Conservation (phyloP, 1,284 basidiomycete species). For the Fistulinella staudtii region DNA sequence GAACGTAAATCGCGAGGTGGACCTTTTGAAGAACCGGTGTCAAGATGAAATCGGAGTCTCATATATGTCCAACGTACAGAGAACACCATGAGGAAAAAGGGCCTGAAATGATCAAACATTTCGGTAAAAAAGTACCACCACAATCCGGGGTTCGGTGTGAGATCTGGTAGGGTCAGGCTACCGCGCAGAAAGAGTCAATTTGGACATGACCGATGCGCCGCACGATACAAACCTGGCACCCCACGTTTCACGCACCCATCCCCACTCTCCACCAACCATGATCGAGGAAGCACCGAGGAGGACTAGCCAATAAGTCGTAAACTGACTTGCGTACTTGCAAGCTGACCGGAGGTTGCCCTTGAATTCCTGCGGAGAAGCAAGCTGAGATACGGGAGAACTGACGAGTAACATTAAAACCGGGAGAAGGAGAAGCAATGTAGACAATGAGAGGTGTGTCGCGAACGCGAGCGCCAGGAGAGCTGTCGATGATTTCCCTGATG, state of each 20-base stretch:
- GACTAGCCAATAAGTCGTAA: conserved; percentile 44
- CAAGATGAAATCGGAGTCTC: background rate
- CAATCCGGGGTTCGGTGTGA: conserved; percentile 91
- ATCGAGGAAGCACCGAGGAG: conserved; percentile 36
- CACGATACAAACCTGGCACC: conserved; percentile 66
- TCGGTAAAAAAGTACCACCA: conserved; percentile 99
- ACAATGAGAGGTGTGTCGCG: conserved; percentile 66
- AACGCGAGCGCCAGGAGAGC: conserved; percentile 66
- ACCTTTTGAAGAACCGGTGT: conserved; percentile 48
- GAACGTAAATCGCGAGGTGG: conserved; percentile 82
- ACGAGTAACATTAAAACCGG: conserved; percentile 67
- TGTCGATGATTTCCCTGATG: conserved; percentile 50
- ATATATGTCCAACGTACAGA: conserved; percentile 47
- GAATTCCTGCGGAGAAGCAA: conserved; percentile 56
- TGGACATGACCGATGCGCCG: background rate
- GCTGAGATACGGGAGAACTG: conserved; percentile 54
- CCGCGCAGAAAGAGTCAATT: conserved; percentile 1
- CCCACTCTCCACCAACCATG: conserved; percentile 52
- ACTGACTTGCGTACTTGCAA: conserved; percentile 45
- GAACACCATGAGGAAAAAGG: conserved; percentile 96
- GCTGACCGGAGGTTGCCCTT: conserved; percentile 33
- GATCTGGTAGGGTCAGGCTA: conserved; percentile 73
- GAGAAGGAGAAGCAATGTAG: conserved; percentile 64
- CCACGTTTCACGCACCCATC: conserved; percentile 78
- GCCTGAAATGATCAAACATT: conserved; percentile 97